A percentile compares a stretch with the other conserved stretches of the same genome.
phyloP scores from a whole-genome alignment of 2,329 filamentous ascomycete species.

The Cercospora zeina region DNA sequence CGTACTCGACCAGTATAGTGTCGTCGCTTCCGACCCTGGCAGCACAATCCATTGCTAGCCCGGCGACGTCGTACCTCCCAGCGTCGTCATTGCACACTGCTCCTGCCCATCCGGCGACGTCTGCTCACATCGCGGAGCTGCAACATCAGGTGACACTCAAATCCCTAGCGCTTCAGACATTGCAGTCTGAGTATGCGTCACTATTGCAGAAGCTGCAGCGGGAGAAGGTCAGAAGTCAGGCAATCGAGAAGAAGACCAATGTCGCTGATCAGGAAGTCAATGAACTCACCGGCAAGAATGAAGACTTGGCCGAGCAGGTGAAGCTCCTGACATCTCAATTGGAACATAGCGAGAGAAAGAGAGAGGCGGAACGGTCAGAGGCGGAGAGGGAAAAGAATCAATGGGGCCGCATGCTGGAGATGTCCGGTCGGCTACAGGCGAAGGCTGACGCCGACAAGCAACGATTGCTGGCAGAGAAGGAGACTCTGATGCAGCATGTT shows the following conservation, averaged over 20 bases:
- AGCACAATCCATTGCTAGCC: constrained; percentile 27
- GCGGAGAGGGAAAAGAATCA: constrained; percentile 50
- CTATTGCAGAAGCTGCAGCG: constrained; percentile 55
- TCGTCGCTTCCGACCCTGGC: constrained; percentile 26
- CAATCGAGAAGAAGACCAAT: constrained; percentile 54
- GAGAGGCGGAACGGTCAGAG: constrained; percentile 50
- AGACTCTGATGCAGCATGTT: constrained; percentile 34
- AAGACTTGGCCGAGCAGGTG: constrained; percentile 51
- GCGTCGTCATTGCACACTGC: constrained; percentile 32
- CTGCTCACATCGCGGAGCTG: constrained; percentile 50
- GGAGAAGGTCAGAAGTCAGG: constrained; percentile 52
- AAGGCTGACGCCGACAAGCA: constrained; percentile 48
- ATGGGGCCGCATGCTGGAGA: constrained; percentile 55
- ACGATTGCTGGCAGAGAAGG: constrained; percentile 45
- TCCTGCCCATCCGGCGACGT: constrained; percentile 33
- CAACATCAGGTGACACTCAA: constrained; percentile 58
- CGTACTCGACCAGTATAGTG: constrained; percentile 25
- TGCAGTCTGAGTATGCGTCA: constrained; percentile 57
- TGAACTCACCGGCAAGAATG: constrained; percentile 53
- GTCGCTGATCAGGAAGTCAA: constrained; percentile 56
- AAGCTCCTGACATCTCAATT: constrained; percentile 52
- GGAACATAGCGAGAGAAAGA: constrained; percentile 51
- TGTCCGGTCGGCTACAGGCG: constrained; percentile 50
- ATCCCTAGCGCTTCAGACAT: constrained; percentile 53
- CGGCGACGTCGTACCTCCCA: constrained; percentile 32